A percentile compares a stretch with the other conserved stretches of the same genome.
Conservation (phyloP, 495 filamentous ascomycete genomes). For the Annulohypoxylon bovei region DNA sequence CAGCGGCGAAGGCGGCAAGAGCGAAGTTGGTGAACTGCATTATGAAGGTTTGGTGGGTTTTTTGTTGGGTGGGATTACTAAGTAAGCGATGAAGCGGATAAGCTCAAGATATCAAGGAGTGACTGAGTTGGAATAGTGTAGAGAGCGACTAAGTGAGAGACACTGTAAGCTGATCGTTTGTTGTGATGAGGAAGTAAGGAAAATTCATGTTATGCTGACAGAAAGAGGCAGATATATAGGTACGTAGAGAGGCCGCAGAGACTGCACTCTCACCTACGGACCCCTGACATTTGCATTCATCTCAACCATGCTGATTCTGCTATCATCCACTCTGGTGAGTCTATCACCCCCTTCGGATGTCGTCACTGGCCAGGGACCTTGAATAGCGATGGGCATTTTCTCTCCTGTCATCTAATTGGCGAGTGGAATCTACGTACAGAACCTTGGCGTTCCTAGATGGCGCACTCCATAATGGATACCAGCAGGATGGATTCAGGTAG, state of each 20-base stretch:
- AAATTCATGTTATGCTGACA: constrained; percentile 2
- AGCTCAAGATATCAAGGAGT: constrained; percentile 40
- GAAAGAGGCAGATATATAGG: constrained; percentile 40
- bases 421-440: constrained; percentile 9
- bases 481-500: constrained; percentile 20
- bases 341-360: constrained; percentile 25
- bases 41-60: constrained; percentile 20
- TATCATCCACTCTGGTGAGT: constrained; percentile 31
- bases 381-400: constrained; percentile 38
- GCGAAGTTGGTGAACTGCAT: constrained; percentile 47
- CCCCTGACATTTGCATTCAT: constrained; percentile 32
- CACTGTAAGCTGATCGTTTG: constrained; percentile 40
- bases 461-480: constrained; percentile 26
- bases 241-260: neutral
- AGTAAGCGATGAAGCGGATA: constrained; percentile 24
- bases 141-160: constrained; percentile 42
- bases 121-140: constrained; percentile 42
- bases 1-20: constrained; percentile 41
- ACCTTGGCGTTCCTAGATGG: constrained; percentile 31
- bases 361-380: constrained; percentile 37
- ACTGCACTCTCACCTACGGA: neutral
- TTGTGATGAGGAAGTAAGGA: constrained; percentile 28
- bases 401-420: constrained; percentile 13
- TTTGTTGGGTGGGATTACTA: constrained; percentile 7
- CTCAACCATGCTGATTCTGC: constrained; percentile 20